phyloP scores from a whole-genome alignment of 306 rosid genomes.

The Cucumis hystrix region DNA sequence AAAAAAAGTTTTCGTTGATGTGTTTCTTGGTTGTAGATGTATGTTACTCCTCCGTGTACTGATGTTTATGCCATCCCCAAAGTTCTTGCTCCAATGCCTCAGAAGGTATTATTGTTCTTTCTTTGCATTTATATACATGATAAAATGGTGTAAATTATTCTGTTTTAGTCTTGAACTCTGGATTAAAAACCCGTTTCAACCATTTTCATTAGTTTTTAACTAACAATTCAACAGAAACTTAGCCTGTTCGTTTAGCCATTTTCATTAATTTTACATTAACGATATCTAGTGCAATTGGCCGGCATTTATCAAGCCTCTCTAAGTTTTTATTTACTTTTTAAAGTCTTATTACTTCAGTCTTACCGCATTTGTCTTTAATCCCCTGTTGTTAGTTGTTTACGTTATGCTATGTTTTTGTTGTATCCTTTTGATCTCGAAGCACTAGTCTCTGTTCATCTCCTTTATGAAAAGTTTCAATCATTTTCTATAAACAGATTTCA shows the following conservation, averaged over 20 bases:
- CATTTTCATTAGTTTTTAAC: background rate
- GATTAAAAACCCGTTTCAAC: background rate
- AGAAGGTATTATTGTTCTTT: slow-evolving; percentile 34
- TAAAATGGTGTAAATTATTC: background rate
- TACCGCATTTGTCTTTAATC: no score
- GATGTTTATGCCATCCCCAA: slow-evolving; percentile 82
- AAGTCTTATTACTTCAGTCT: no score
- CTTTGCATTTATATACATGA: background rate
- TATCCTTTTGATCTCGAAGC: no score
- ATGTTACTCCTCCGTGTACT: slow-evolving; percentile 96
- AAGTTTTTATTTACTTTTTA: no score
- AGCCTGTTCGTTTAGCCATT: background rate
- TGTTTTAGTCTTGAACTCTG: background rate
- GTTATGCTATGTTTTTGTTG: no score
- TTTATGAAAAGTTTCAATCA: no score
- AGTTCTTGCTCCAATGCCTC: slow-evolving; percentile 92
- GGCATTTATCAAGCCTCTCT: no score
- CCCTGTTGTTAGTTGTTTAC: no score
- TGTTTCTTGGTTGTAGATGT: slow-evolving; percentile 38
- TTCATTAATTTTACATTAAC: no score
- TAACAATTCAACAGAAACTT: background rate
- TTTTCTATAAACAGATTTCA: background rate
- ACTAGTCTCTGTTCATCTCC: no score
- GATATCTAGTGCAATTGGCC: no score
- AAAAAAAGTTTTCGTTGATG: background rate